Conservation (phyloP, 768 basidiomycete genomes). For the Phanerochaete sordida region DNA sequence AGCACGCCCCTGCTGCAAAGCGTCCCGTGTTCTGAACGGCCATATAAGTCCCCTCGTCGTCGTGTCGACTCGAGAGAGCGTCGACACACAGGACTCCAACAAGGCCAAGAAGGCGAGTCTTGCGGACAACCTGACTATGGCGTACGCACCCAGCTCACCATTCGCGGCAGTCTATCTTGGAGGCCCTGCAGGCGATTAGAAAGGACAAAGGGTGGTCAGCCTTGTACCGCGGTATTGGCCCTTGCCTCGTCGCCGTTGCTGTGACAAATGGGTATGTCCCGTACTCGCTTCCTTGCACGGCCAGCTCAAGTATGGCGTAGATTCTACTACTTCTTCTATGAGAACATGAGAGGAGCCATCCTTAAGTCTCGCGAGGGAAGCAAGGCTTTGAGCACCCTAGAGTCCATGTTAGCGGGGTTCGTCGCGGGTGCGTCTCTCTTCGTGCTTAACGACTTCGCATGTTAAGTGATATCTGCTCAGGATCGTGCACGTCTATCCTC, state of each 20-base stretch:
- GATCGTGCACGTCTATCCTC: conserved; percentile 82
- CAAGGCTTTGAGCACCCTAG: conserved; percentile 77
- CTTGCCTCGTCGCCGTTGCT: conserved; percentile 86
- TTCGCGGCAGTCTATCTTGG: neutral
- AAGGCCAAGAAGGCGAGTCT: conserved; percentile 45
- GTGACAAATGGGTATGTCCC: conserved; percentile 80
- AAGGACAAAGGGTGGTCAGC: neutral
- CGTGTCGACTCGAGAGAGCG: conserved; percentile 89
- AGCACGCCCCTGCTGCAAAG: neutral
- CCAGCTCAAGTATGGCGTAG: neutral
- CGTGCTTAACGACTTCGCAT: neutral
- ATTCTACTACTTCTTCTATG: conserved; percentile 87
- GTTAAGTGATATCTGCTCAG: conserved; percentile 35
- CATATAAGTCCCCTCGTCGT: conserved; percentile 78
- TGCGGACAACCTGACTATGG: neutral
- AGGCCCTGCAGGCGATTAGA: neutral
- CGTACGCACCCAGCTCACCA: neutral
- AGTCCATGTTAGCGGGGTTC: conserved; percentile 85
- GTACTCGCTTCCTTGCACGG: neutral
- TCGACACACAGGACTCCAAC: conserved; percentile 38
- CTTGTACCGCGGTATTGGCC: conserved; percentile 83
- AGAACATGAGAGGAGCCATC: conserved; percentile 58
- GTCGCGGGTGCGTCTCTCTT: conserved; percentile 62
- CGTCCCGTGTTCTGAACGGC: no score
- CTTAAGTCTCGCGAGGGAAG: conserved; percentile 38